Conservation (phyloP, 2,329 filamentous ascomycete species). For the Diaporthe capsici region DNA sequence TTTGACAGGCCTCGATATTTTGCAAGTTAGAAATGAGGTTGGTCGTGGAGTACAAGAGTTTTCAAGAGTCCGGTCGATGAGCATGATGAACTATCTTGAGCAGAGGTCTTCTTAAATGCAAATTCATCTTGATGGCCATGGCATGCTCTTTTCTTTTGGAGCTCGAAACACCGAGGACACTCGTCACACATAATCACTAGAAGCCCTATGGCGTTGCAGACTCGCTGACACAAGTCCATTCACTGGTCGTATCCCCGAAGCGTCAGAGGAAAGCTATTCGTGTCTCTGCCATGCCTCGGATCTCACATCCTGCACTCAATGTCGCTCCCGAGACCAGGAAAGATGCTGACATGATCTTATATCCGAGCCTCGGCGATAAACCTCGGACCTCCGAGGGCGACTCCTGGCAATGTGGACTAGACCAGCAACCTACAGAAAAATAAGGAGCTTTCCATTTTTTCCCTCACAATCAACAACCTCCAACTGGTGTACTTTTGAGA, state of each 20-base stretch:
- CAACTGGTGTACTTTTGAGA: not conserved
- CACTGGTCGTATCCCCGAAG: slow-evolving; percentile 8
- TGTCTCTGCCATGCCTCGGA: not conserved
- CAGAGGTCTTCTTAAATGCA: slow-evolving; percentile 1
- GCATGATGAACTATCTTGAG: not conserved
- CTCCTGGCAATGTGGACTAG: no score
- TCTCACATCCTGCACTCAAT: not conserved
- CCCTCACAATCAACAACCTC: no score
- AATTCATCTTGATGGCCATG: not conserved
- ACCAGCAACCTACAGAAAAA: not conserved
- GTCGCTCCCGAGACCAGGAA: not conserved
- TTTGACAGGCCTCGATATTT: not conserved
- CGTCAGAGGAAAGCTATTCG: not conserved
- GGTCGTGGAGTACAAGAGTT: no score
- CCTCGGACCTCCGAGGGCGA: slow-evolving; percentile 3
- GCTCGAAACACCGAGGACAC: slow-evolving; percentile 26
- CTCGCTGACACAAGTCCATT: not conserved
- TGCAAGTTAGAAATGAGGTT: not conserved
- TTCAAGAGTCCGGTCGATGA: not conserved
- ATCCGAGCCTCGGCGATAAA: slow-evolving; percentile 6
- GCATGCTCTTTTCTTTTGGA: not conserved
- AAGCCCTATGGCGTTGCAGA: not conserved
- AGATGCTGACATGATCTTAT: not conserved
- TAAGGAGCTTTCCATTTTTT: no score
- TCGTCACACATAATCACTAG: not conserved